Conservation (phyloP, 1,139 yeast species). For the Hyphopichia burtonii region DNA sequence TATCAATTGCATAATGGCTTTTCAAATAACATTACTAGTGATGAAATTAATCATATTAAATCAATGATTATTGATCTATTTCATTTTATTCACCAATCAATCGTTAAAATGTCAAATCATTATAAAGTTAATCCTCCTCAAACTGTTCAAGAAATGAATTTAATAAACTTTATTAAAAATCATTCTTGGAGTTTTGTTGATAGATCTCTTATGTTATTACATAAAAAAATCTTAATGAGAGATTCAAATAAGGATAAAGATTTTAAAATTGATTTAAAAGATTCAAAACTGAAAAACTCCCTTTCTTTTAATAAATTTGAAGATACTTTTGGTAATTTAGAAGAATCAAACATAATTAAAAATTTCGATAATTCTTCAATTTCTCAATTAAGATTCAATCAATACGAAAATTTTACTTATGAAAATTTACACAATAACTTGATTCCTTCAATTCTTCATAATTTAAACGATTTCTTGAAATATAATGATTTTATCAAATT, state of each 20-base stretch:
- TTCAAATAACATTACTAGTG: constrained; percentile 31
- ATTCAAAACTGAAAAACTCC: constrained; percentile 18
- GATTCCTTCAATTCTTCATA: constrained; percentile 58
- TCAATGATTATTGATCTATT: constrained; percentile 49
- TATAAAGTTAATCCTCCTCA: constrained; percentile 26
- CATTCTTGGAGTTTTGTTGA: constrained; percentile 57
- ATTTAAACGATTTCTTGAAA: constrained; percentile 52
- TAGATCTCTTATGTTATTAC: constrained; percentile 53
- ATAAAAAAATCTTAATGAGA: constrained; percentile 49
- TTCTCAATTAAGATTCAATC: constrained; percentile 35
- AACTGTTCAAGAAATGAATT: constrained; percentile 42
- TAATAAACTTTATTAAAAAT: constrained; percentile 48
- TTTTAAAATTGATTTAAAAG: not conserved
- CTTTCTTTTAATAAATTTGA: constrained; percentile 39
- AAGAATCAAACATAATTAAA: constrained; percentile 38
- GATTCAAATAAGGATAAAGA: constrained; percentile 13
- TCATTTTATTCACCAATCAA: constrained; percentile 48
- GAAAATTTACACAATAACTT: constrained; percentile 52
- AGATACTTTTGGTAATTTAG: constrained; percentile 42
- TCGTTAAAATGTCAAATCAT: constrained; percentile 25
- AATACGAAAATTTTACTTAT: constrained; percentile 39
- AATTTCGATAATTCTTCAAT: constrained; percentile 36
- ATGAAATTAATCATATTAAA: constrained; percentile 45
- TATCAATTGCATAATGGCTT: constrained; percentile 42
- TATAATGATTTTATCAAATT: constrained; percentile 48